Evolutionary conservation across 2,329 filamentous ascomycete genomes (phyloP).

Genomic region (Exophiala viscosa): DNA sequence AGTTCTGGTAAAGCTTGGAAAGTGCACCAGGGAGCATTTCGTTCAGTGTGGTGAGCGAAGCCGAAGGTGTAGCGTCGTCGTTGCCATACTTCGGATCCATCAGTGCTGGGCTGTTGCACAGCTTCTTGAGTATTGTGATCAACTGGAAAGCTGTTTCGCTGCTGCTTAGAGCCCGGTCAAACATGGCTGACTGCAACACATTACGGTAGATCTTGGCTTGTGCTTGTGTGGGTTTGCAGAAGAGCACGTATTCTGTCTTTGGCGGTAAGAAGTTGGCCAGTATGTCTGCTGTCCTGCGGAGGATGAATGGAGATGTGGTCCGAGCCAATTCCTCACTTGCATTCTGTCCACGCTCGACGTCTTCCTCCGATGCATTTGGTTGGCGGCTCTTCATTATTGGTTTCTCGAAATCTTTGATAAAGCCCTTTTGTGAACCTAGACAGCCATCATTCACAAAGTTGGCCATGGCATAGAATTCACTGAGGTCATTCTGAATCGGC

Average conservation of each 20-base stretch:
- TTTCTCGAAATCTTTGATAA: conserved; percentile 61
- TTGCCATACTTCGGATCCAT: conserved; percentile 50
- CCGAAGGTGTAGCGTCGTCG: conserved; percentile 47
- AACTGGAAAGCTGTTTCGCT: conserved; percentile 61
- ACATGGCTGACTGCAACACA: conserved; percentile 62
- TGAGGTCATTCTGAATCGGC: conserved; percentile 65
- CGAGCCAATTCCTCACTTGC: conserved; percentile 59
- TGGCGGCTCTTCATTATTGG: conserved; percentile 63
- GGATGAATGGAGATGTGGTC: conserved; percentile 62
- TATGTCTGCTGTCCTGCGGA: conserved; percentile 64
- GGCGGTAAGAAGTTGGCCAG: conserved; percentile 62
- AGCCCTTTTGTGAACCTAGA: conserved; percentile 59
- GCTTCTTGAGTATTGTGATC: conserved; percentile 69
- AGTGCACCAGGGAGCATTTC: conserved; percentile 54
- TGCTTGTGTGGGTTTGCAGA: conserved; percentile 59
- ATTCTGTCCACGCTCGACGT: conserved; percentile 62
- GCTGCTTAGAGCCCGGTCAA: conserved; percentile 59
- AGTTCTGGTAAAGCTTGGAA: conserved; percentile 51
- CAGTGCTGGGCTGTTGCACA: conserved; percentile 67
- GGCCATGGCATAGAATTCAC: conserved; percentile 65
- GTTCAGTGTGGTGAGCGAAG: conserved; percentile 45
- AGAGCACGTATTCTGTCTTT: conserved; percentile 65
- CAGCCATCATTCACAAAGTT: conserved; percentile 67
- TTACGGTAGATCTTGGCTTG: conserved; percentile 61
- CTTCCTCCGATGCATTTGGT: conserved; percentile 58